These are phyloP conservation scores for Aphelidium insulamus DNA, from an alignment of 371 early-diverging fungal genomes.

Conservation along the genomic window DNA sequence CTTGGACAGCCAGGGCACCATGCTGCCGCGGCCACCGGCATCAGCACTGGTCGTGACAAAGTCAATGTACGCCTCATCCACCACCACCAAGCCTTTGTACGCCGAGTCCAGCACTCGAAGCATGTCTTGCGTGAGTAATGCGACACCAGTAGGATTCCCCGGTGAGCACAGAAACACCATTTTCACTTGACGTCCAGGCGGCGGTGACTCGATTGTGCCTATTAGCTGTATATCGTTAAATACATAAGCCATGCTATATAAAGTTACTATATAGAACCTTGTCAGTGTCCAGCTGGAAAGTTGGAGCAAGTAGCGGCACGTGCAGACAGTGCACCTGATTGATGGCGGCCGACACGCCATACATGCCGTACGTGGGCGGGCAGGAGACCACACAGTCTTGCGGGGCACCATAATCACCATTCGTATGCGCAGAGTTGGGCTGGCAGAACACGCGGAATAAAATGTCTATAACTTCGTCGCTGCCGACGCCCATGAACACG, in stretches of 20 bases:
- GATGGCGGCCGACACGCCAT: constrained; percentile 70
- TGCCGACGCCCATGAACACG: constrained; percentile 85
- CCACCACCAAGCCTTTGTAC: constrained; percentile 63
- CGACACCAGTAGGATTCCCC: constrained; percentile 91
- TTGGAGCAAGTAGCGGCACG: constrained; percentile 45
- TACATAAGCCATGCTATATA: neutral
- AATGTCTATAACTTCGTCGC: constrained; percentile 87
- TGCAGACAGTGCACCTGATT: constrained; percentile 78
- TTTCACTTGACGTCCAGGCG: constrained; percentile 44
- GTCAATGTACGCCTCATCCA: constrained; percentile 96
- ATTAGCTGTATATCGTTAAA: constrained; percentile 1
- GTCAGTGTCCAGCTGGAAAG: constrained; percentile 54
- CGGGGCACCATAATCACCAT: too few relatives aligned
- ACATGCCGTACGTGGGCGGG: constrained; percentile 98
- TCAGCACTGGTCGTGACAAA: too few relatives aligned
- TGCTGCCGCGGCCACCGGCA: constrained; percentile 26
- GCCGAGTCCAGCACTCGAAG: constrained; percentile 35
- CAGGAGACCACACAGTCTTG: constrained; percentile 77
- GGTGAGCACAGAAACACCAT: constrained; percentile 85
- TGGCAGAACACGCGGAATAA: constrained; percentile 71
- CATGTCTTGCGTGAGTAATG: constrained; percentile 42
- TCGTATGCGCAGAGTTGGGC: constrained; percentile 43
- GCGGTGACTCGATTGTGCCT: neutral
- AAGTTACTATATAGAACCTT: constrained; percentile 30
- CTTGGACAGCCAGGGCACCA: constrained; percentile 42